Percentiles rank a stretch among this genome's conserved stretches.
phyloP scores from a whole-genome alignment of 2,329 filamentous ascomycete genomes.

The Calonectria pauciramosa region DNA sequence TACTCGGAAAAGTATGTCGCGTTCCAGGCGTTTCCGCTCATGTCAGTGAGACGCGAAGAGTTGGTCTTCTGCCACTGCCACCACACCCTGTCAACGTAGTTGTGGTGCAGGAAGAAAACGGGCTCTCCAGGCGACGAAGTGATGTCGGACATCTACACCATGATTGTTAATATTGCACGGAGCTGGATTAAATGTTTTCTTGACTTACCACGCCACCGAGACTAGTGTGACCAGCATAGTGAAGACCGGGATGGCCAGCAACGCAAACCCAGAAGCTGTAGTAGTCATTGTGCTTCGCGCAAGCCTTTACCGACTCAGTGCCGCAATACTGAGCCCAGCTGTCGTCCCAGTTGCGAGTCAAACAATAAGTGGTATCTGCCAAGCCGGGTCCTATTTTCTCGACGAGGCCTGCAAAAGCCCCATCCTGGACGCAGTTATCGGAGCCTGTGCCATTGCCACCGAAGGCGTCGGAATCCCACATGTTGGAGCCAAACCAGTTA shows the following conservation, averaged over 20 bases:
- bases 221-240: not conserved
- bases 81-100: constrained; percentile 2
- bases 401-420: not conserved
- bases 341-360: not conserved
- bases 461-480: constrained; percentile 2
- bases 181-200: no score
- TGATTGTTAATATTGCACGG: not conserved
- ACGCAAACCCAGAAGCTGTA: constrained; percentile 2
- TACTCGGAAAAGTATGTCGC: not conserved
- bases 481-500: constrained; percentile 6
- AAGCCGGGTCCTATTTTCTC: not conserved
- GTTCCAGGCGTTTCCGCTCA: constrained; percentile 10
- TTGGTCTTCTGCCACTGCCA: not conserved
- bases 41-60: not conserved
- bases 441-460: not conserved
- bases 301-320: not conserved
- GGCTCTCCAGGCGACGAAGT: not conserved
- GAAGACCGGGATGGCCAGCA: not conserved
- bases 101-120: constrained; percentile 2
- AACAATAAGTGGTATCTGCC: not conserved
- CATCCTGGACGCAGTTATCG: not conserved
- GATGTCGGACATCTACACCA: not conserved
- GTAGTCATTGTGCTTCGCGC: not conserved
- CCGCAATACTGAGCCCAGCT: constrained; percentile 5
- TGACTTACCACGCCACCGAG: constrained; percentile 1